Conservation (phyloP, 164 flowering plant genomes). For the Aristolochia contorta region DNA sequence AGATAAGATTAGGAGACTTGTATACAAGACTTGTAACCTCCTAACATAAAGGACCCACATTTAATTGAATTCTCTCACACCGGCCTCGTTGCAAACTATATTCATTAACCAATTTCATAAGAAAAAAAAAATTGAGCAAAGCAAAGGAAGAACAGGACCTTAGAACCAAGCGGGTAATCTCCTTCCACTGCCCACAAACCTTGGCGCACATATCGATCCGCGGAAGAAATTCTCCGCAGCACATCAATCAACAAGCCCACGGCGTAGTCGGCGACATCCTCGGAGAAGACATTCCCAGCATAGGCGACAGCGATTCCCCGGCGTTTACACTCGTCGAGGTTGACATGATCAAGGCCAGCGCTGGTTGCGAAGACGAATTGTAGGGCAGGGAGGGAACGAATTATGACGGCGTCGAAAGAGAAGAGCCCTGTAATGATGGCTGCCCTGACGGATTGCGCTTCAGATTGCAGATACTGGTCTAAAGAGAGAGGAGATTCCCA, state of each 20-base stretch:
- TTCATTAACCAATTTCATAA: neutral
- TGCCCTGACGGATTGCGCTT: too few species aligned
- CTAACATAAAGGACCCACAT: neutral
- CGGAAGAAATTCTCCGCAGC: conserved; percentile 35
- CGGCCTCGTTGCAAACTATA: neutral
- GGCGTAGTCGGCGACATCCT: conserved; percentile 55
- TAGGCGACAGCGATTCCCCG: conserved; percentile 39
- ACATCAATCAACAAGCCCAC: conserved; percentile 51
- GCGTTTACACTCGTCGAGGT: conserved; percentile 46
- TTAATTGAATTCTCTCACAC: neutral
- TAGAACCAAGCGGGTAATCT: conserved; percentile 26
- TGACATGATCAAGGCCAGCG: conserved; percentile 57
- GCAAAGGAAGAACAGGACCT: conserved; percentile 10
- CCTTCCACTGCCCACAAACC: conserved; percentile 32
- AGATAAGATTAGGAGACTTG: too few species aligned
- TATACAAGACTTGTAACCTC: too few species aligned
- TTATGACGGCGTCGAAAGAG: conserved; percentile 11
- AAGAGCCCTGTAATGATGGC: neutral
- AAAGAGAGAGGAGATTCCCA: too few species aligned
- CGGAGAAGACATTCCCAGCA: conserved; percentile 30
- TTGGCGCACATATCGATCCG: conserved; percentile 31
- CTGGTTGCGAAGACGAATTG: conserved; percentile 35
- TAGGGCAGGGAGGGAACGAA: conserved; percentile 33
- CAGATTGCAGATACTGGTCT: too few species aligned
- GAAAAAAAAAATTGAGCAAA: neutral